A percentile compares a stretch with the other conserved stretches of the same genome.
Evolutionary conservation across 2,329 filamentous ascomycete genomes (phyloP).

Genomic region (Beauveria sp.): DNA sequence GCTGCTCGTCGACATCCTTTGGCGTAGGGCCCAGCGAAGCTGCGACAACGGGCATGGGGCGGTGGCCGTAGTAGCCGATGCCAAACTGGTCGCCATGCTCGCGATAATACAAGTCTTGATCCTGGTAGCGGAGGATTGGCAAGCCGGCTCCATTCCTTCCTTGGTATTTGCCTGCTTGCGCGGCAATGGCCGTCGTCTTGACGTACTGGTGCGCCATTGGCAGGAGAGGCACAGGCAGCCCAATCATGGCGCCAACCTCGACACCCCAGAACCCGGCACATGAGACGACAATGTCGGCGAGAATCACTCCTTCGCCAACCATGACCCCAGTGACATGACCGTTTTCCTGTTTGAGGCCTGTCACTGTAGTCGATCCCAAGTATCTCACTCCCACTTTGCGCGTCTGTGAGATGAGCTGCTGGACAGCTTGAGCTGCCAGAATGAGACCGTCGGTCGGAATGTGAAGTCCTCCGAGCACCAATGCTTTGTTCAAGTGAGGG

Average conservation of each 20-base stretch:
- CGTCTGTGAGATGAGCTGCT: conserved; percentile 52
- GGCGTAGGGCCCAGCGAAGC: conserved; percentile 46
- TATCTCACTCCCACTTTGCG: conserved; percentile 51
- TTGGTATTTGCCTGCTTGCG: conserved; percentile 27
- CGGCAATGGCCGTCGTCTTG: conserved; percentile 49
- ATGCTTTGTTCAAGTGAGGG: conserved; percentile 43
- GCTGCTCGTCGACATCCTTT: conserved; percentile 45
- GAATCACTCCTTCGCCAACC: conserved; percentile 39
- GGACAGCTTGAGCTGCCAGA: conserved; percentile 52
- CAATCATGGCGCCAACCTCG: conserved; percentile 55
- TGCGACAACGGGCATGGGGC: conserved; percentile 52
- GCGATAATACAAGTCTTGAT: conserved; percentile 57
- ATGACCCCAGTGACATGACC: conserved; percentile 48
- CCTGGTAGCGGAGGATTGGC: conserved; percentile 56
- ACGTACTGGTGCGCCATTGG: conserved; percentile 58
- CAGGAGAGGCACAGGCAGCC: conserved; percentile 48
- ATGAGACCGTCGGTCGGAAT: conserved; percentile 56
- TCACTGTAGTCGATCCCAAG: conserved; percentile 48
- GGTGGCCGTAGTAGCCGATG: conserved; percentile 58
- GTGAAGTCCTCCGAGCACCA: conserved; percentile 51
- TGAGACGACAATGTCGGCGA: conserved; percentile 54
- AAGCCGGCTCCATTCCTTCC: conserved; percentile 41
- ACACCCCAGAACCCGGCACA: conserved; percentile 62
- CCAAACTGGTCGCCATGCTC: conserved; percentile 56
- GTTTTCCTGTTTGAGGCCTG: conserved; percentile 42